Conservation (phyloP, 805 yeast species). For the Wickerhamiella vanderwaltii region DNA sequence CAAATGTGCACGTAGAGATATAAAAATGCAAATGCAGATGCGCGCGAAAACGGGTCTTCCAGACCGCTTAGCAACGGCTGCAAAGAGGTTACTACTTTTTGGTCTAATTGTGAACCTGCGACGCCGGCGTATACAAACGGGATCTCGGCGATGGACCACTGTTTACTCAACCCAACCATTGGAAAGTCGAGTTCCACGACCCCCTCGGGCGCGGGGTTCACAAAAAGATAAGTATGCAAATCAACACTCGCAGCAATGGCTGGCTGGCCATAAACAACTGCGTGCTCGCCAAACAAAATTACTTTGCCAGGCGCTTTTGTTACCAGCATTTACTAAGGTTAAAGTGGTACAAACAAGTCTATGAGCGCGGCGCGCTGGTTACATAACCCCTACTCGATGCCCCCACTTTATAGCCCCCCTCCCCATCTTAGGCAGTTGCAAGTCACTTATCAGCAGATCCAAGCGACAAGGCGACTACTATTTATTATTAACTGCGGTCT, state of each 20-base stretch:
- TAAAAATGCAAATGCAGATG: constrained; percentile 72
- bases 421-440: too few species aligned
- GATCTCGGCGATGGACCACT: constrained; percentile 50
- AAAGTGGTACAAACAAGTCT: too few species aligned
- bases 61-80: constrained; percentile 17
- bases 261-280: constrained; percentile 86
- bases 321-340: constrained; percentile 40
- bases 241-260: constrained; percentile 94
- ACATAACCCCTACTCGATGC: too few species aligned
- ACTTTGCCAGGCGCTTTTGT: constrained; percentile 96
- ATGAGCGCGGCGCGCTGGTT: too few species aligned
- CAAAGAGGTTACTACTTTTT: constrained; percentile 13
- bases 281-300: constrained; percentile 91
- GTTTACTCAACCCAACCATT: constrained; percentile 54
- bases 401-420: too few species aligned
- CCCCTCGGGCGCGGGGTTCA: constrained; percentile 35
- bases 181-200: constrained; percentile 62
- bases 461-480: too few species aligned
- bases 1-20: constrained; percentile 60
- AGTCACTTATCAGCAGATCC: too few species aligned
- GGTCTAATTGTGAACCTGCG: constrained; percentile 9
- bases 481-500: too few species aligned
- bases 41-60: constrained; percentile 44
- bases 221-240: constrained; percentile 68
- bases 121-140: constrained; percentile 34